Percentiles rank a stretch among this genome's conserved stretches.
phyloP scores from a whole-genome alignment of 768 basidiomycete species.

The Tylopilus sp. region DNA sequence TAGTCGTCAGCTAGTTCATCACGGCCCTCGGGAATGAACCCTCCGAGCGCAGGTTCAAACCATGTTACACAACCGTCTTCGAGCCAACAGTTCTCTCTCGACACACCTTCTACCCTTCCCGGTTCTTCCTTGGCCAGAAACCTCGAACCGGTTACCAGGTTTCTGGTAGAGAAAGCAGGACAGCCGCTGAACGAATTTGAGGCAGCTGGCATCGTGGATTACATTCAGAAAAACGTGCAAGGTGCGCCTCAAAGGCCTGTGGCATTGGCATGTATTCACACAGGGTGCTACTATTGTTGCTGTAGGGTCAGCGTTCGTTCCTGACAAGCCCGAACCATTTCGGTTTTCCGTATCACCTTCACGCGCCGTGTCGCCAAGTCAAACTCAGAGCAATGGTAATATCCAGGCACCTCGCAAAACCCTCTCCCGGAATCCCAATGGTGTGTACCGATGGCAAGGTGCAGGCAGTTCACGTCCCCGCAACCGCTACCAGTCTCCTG shows the following conservation, averaged over 20 bases:
- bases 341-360: conserved; percentile 51
- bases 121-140: conserved; percentile 37
- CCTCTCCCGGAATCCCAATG: conserved; percentile 70
- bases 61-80: conserved; percentile 14
- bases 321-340: conserved; percentile 52
- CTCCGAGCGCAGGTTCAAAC: conserved; percentile 9
- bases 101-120: conserved; percentile 14
- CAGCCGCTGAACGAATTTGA: conserved; percentile 50
- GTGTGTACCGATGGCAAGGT: conserved; percentile 70
- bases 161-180: conserved; percentile 45
- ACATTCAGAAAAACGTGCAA: conserved; percentile 50
- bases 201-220: conserved; percentile 50
- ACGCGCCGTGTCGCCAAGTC: conserved; percentile 27
- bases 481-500: conserved; percentile 72
- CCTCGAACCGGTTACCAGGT: conserved; percentile 46
- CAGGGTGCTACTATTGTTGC: conserved; percentile 7
- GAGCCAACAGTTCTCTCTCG: conserved; percentile 17
- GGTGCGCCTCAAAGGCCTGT: conserved; percentile 30
- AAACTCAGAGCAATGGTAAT: conserved; percentile 9
- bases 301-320: conserved; percentile 22
- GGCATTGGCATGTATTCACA: conserved; percentile 14
- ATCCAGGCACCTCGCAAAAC: conserved; percentile 46
- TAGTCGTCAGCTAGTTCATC: conserved; percentile 22
- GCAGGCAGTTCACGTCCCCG: conserved; percentile 65
- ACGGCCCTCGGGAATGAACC: conserved; percentile 14